Evolutionary conservation across 805 yeast species (phyloP).

Genomic region (Candida argentea): DNA sequence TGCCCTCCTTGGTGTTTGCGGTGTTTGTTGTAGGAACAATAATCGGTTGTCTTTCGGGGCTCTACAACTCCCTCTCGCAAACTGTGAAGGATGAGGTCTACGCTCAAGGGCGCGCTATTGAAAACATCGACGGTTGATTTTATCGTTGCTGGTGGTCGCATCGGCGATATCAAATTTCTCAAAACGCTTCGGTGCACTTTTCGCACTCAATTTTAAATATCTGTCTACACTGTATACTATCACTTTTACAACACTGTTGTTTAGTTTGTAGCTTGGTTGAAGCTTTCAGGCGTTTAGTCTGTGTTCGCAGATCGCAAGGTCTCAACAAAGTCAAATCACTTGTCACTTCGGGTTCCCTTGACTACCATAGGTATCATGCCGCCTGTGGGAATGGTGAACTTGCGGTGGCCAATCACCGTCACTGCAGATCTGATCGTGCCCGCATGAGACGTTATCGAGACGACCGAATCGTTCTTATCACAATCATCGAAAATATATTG

Average conservation of each 20-base stretch:
- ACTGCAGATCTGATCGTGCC: constrained; percentile 17
- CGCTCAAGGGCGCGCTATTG: constrained; percentile 46
- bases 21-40: not conserved
- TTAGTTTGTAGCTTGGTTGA: too few species aligned
- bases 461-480: constrained; percentile 2
- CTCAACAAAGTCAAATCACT: not conserved
- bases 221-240: too few species aligned
- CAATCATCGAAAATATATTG: constrained; percentile 11
- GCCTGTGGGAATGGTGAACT: constrained; percentile 19
- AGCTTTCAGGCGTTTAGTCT: too few species aligned
- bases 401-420: constrained; percentile 18
- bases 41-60: not conserved
- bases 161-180: too few species aligned
- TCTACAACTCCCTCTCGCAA: constrained; percentile 19
- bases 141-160: too few species aligned
- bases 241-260: too few species aligned
- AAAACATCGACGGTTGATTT: constrained; percentile 29
- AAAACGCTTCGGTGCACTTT: too few species aligned
- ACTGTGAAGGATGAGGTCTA: constrained; percentile 50
- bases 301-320: not conserved
- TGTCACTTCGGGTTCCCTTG: constrained; percentile 8
- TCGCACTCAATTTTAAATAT: too few species aligned
- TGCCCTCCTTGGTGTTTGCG: not conserved
- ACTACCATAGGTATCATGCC: constrained; percentile 20
- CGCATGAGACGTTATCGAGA: constrained; percentile 18